Evolutionary conservation across 306 rosid genomes (phyloP), one percentile per base, ranked within the genome.

Genomic region (Rosa chinensis): DNA sequence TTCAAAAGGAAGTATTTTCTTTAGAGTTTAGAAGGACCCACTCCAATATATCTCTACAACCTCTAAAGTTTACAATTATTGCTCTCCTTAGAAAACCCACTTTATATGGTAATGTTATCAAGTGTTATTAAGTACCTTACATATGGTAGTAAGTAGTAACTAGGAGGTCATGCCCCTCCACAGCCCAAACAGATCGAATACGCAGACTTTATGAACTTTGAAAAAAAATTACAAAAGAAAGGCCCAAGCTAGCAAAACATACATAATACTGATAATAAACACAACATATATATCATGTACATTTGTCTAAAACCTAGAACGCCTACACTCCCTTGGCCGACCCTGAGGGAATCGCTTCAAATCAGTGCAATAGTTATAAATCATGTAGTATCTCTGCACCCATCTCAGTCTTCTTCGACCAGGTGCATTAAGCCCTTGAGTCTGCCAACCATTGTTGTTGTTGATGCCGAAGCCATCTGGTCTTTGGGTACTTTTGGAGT

Each of bases 291-390:
- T 64, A 25, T 64, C 37, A 25, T 28, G 14, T 23, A 11, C 40
- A 28, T 62, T 13, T 32, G 5, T 64, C 40, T 45, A 76, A 35
- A 43, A 5, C 66, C 73, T 72, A 35, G 47, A 47, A 64, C 67
- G 78, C 70, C 50, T 40, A 23, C 83, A 83, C 76, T 83, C 86
- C 28, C 25, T 72, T 6, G 86, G 83, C 45, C 75, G 81, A 44
- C 84, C 84, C 74, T 21, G 64, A 17, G 81, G 75, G 73, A 79
- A 83, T 62, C 84, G 81, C 78, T 75, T 79, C 16, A 61, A 13
- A 49, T 83, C 86, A 35, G 74, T 5, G 68, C 81, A 84, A 37
- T 84, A 84, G 72, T 76, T 80, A 63, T 79, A 84, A 35, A 80
- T 79, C 84, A 84, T 84, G 78, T 13, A 77, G 10, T 80, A 55